phyloP scores from a whole-genome alignment of 2,329 filamentous ascomycete genomes.

The Penicillium psychrosexuale region DNA sequence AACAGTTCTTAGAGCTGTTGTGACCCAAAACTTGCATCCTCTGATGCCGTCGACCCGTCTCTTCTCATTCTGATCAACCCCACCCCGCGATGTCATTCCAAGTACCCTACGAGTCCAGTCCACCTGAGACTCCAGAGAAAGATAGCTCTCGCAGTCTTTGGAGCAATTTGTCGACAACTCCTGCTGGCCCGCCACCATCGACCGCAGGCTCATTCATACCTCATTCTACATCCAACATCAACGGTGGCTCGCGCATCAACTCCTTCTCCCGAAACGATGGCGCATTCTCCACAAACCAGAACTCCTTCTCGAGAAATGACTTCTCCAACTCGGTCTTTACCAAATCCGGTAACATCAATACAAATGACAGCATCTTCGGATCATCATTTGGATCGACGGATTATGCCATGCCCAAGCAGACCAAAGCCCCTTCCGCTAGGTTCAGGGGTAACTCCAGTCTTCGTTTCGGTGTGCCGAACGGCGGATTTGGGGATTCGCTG shows the following conservation, averaged over 20 bases:
- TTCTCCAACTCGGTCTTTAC: conserved; percentile 41
- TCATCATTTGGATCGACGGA: conserved; percentile 37
- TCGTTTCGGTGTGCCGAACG: conserved; percentile 27
- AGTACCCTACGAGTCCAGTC: conserved; percentile 35
- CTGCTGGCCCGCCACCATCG: conserved; percentile 55
- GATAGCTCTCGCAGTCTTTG: conserved; percentile 33
- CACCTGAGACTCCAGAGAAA: conserved; percentile 40
- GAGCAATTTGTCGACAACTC: conserved; percentile 54
- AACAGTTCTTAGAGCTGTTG: conserved; percentile 14
- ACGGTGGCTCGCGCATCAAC: conserved; percentile 52
- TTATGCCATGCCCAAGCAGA: conserved; percentile 31
- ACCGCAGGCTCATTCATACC: conserved; percentile 56
- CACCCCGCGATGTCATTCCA: conserved; percentile 33
- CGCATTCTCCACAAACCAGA: conserved; percentile 26
- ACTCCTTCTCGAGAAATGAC: conserved; percentile 15
- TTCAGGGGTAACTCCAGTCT: conserved; percentile 27
- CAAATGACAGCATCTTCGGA: conserved; percentile 37
- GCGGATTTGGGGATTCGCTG: conserved; percentile 26
- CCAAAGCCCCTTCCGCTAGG: conserved; percentile 22
- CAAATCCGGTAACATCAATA: conserved; percentile 36
- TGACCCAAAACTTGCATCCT: conserved; percentile 18
- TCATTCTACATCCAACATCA: conserved; percentile 51
- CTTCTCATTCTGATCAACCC: not conserved
- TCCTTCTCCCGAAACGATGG: conserved; percentile 7
- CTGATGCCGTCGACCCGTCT: conserved; percentile 9